Evolutionary conservation across 2,329 filamentous ascomycete species (phyloP), one percentile per base, ranked within the genome.

Genomic region (Alternaria postmessia): DNA sequence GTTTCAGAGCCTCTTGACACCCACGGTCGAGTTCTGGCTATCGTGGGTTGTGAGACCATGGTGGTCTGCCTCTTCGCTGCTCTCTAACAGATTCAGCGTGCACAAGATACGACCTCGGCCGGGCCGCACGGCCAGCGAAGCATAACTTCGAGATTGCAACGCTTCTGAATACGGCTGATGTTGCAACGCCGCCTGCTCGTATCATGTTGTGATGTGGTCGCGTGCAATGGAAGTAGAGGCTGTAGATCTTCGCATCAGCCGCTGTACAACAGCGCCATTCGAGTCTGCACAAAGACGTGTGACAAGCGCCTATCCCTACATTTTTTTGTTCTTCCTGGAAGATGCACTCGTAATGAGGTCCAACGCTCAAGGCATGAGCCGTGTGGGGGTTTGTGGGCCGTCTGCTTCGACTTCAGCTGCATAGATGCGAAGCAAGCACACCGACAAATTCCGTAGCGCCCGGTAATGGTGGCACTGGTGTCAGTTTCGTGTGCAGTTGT

Each of bases 1-100:
- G 59, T 63, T 66, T 65, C 64, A 63, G 41, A 46, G 39, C 39
- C 49, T 51, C 54, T 51, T 51, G 59, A 55, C 63, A 51, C 22
- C 42, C 44, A 51, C 46, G 38, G 12, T 28, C 8, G 36, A 26
- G 49, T 59, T 48, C 54, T 39, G 16, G 43, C 64, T 52, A 54
- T 60, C 54, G 62, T 54, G 51, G 49, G 32, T 54, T 59, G 57
- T 63, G 63, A 57, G 49, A 48, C 38, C 48, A 44, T 53, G 44
- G 36, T 46, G 48, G 54, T 55, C 58, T 63, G 62, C 64, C 62
- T 53, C 51, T 61, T 62, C 34, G 59, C 41, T 26, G 34, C 46
- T 24, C 22, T 51, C 20, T 32, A 36, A 62, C 51, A 60, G 32
- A 39, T 18, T 18, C 42, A 58, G 48, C 22, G 52, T 48, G 43